Base-by-base conservation (phyloP, 768 basidiomycete genomes). In the Boletus reticuloceps region DNA sequence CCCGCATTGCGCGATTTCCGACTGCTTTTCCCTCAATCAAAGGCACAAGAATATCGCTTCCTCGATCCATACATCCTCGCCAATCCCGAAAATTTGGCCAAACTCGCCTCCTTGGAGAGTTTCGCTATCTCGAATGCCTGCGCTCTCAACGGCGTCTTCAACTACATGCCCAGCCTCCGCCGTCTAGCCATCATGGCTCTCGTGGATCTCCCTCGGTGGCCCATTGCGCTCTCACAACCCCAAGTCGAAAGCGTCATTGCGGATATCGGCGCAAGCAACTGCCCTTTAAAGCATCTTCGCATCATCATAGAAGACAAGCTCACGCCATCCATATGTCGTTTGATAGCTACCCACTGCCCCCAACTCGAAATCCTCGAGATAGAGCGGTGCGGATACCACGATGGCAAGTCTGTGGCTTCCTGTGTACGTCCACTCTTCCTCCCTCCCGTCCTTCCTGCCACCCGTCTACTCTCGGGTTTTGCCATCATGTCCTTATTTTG, bases 111-210 rank as follows among this genome's bases (percentile, higher is more conserved):
- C 32, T 31, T 72, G 20, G 66, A 72, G 17, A 72, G 64, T 31
- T 72, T 72, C 38, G 70, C 71, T 39, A 64, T 74, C 19, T 74
- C 72, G 7, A 74, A 74, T 25, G 71, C 72, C 41, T 72, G 71
- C 50, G 51, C 34, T 32, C 65, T 72, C 22, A 50, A 64, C 0
- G 71, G 70, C 17, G 48, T 72, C 38, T 62, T 72, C 7, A 68
- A 66, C 34, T 43, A 72, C 56, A 68, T 66, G 60, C 22, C 66
- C 2, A 71, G 61, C 14, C 66, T 72, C 20, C 60, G 51, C 2
- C 62, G 68, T 36, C 49, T 72, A 1, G 71, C 71, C 29, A 68
- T 72, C 39, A 62, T 72, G 52, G 69, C 71, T 2, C 60, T 72
- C 4, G 66, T 71, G 12, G 72, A 74, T 39, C 64, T 74, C 29